phyloP scores from a whole-genome alignment of 306 rosid genomes.

The Arachis hypogaea region DNA sequence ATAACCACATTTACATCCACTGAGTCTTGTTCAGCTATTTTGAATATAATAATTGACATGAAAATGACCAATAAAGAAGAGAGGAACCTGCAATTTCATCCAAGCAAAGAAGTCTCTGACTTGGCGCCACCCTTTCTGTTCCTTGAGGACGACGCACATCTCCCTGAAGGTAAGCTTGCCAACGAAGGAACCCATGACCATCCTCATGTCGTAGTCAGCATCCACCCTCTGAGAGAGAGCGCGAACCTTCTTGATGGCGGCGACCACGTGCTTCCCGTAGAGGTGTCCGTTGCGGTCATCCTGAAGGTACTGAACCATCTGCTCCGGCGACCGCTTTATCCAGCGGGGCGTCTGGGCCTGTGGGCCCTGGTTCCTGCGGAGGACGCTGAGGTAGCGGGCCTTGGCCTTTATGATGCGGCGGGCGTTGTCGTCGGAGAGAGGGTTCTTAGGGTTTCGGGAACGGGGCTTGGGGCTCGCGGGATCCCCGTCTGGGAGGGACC shows the following conservation, averaged over 20 bases:
- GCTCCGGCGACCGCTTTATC: slow-evolving; percentile 88
- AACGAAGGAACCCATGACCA: slow-evolving; percentile 78
- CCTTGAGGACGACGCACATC: slow-evolving; percentile 90
- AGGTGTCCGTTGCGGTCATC: slow-evolving; percentile 76
- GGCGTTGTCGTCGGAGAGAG: slow-evolving; percentile 89
- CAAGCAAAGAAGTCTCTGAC: slow-evolving; percentile 81
- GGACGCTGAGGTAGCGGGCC: slow-evolving; percentile 62
- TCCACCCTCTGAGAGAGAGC: slow-evolving; percentile 53
- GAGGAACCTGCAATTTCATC: slow-evolving; percentile 91
- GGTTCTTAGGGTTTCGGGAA: slow-evolving; percentile 57
- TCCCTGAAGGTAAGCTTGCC: slow-evolving; percentile 78
- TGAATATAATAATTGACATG: neutral
- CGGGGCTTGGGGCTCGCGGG: slow-evolving; percentile 64
- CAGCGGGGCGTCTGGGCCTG: slow-evolving; percentile 84
- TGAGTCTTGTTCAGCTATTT: neutral
- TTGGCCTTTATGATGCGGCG: slow-evolving; percentile 84
- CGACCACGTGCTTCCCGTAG: slow-evolving; percentile 83
- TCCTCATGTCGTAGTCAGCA: slow-evolving; percentile 71
- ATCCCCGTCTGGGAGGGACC: slow-evolving; percentile 71
- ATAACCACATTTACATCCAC: neutral
- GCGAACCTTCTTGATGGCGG: slow-evolving; percentile 78
- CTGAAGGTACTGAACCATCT: slow-evolving; percentile 80
- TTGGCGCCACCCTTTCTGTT: slow-evolving; percentile 93
- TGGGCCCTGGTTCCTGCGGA: slow-evolving; percentile 85
- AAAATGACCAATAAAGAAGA: neutral